These are phyloP conservation scores for Groenewaldozyma tartarivorans DNA, from an alignment of 805 yeast genomes.

Conservation along the genomic window DNA sequence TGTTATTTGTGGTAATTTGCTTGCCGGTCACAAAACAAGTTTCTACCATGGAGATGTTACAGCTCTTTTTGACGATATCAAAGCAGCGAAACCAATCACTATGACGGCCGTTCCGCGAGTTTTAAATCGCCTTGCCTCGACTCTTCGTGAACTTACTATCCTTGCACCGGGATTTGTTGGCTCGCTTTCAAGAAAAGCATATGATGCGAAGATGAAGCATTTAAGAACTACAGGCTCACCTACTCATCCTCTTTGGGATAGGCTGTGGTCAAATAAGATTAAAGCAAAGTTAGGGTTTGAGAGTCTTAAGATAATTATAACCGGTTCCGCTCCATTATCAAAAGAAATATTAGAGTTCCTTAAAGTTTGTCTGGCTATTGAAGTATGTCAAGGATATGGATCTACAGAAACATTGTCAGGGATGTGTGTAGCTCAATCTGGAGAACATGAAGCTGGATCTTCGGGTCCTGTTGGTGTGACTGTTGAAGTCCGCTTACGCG, in stretches of 20 bases:
- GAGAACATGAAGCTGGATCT: conserved; percentile 42
- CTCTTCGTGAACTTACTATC: conserved; percentile 40
- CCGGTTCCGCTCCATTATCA: conserved; percentile 67
- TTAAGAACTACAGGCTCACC: conserved; percentile 31
- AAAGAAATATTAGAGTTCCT: conserved; percentile 51
- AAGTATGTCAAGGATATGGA: conserved; percentile 67
- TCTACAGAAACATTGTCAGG: conserved; percentile 69
- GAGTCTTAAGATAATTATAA: conserved; percentile 31
- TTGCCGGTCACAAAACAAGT: conserved; percentile 42
- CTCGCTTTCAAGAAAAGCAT: conserved; percentile 31
- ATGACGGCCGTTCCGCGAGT: conserved; percentile 57
- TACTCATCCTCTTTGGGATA: conserved; percentile 30
- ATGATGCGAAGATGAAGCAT: conserved; percentile 30
- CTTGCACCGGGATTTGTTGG: conserved; percentile 39
- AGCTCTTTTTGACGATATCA: conserved; percentile 50
- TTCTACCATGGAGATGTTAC: conserved; percentile 47
- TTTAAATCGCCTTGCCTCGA: conserved; percentile 52
- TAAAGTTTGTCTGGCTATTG: conserved; percentile 48
- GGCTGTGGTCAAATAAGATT: conserved; percentile 34
- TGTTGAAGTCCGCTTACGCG: conserved; percentile 50
- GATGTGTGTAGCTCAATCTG: conserved; percentile 30
- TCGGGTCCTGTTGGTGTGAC: conserved; percentile 52
- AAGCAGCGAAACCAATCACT: conserved; percentile 42
- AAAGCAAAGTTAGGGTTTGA: conserved; percentile 40
- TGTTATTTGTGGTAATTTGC: conserved; percentile 34